These are phyloP conservation scores for Nitzschia inconspicua DNA, from an alignment of 108 stramenopile genomes.

Conservation along the genomic window DNA sequence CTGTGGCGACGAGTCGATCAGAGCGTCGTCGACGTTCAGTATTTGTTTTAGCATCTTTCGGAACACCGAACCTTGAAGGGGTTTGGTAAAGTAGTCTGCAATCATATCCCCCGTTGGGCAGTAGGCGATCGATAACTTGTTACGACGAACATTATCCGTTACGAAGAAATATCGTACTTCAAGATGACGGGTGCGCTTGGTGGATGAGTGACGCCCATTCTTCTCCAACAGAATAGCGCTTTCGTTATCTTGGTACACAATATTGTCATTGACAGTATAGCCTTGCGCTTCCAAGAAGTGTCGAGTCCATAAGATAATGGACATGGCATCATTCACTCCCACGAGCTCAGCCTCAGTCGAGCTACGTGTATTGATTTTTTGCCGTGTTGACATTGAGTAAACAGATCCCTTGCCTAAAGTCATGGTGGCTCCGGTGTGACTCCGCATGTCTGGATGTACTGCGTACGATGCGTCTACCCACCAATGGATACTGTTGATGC, in stretches of 20 bases:
- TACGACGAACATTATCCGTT: constrained; percentile 24
- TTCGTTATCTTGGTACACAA: constrained; percentile 50
- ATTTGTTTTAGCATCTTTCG: background rate
- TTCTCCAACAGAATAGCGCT: constrained; percentile 41
- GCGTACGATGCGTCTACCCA: constrained; percentile 30
- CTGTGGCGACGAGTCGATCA: too few relatives aligned
- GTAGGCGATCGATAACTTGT: constrained; percentile 26
- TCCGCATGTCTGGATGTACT: constrained; percentile 28
- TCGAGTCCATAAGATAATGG: constrained; percentile 31
- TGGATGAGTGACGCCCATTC: constrained; percentile 33
- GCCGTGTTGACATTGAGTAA: constrained; percentile 21
- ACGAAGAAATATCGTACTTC: constrained; percentile 46
- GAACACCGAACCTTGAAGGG: constrained; percentile 1
- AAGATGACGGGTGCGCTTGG: constrained; percentile 31
- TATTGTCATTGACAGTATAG: constrained; percentile 15
- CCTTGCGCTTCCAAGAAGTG: constrained; percentile 48
- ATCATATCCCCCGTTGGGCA: constrained; percentile 45
- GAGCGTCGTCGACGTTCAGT: too few relatives aligned
- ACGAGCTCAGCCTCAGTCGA: constrained; percentile 42
- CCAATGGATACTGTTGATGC: constrained; percentile 5
- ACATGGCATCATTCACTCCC: constrained; percentile 29
- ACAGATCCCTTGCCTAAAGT: constrained; percentile 28
- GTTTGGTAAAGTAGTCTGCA: constrained; percentile 50
- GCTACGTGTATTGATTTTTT: constrained; percentile 40
- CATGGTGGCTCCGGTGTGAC: constrained; percentile 37